These are phyloP conservation scores for Scorias spongiosa DNA, from an alignment of 2,329 filamentous ascomycete genomes.

Conservation along the genomic window DNA sequence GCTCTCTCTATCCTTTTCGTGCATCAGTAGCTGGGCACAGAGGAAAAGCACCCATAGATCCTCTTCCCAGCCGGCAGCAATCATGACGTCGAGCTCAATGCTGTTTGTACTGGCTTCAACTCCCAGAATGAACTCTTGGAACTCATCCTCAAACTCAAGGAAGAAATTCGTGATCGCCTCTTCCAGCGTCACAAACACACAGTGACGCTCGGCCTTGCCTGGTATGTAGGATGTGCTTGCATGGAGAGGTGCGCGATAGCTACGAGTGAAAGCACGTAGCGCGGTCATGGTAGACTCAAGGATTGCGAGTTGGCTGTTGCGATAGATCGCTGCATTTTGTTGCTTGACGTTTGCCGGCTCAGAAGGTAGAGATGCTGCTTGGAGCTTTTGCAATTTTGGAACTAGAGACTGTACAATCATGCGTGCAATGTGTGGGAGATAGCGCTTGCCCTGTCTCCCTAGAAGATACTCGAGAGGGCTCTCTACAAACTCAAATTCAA, in stretches of 20 bases:
- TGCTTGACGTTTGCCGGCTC: slow-evolving; percentile 24
- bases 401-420: slow-evolving; percentile 20
- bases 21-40: slow-evolving; percentile 19
- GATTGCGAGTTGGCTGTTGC: slow-evolving; percentile 24
- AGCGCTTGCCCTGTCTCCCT: slow-evolving; percentile 9
- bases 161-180: slow-evolving; percentile 8
- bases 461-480: slow-evolving; percentile 14
- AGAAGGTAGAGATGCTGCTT: slow-evolving; percentile 12
- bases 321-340: slow-evolving; percentile 27
- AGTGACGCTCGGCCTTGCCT: neutral
- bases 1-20: slow-evolving; percentile 72
- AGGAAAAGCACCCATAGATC: slow-evolving; percentile 21
- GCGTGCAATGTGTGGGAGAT: slow-evolving; percentile 18
- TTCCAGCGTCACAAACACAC: slow-evolving; percentile 4
- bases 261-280: slow-evolving; percentile 14
- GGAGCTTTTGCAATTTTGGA: slow-evolving; percentile 19
- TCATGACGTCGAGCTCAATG: slow-evolving; percentile 14
- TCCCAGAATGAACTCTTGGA: slow-evolving; percentile 15
- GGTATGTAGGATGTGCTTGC: slow-evolving; percentile 1
- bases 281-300: slow-evolving; percentile 14
- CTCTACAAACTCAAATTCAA: slow-evolving; percentile 15
- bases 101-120: slow-evolving; percentile 17
- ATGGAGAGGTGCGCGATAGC: slow-evolving; percentile 1
- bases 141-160: slow-evolving; percentile 1
- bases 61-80: slow-evolving; percentile 22